Conservation (phyloP, 805 yeast species). For the Ogataea pignaliae region DNA sequence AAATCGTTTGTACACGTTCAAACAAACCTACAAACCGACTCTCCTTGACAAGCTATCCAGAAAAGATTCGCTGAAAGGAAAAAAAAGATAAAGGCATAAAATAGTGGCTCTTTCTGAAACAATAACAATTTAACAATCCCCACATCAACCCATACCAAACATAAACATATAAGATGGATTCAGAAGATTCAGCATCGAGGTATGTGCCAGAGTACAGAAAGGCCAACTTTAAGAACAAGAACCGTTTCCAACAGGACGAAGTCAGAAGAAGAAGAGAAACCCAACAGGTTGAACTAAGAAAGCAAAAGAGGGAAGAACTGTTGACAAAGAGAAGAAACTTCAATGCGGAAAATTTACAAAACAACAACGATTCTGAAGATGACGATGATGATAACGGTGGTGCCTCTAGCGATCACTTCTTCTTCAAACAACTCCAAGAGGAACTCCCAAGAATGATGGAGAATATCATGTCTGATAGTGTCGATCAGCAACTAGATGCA, state of each 20-base stretch:
- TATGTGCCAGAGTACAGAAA: conserved; percentile 97
- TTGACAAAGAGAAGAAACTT: conserved; percentile 90
- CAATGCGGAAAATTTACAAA: conserved; percentile 34
- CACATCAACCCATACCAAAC: no score
- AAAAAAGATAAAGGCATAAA: no score
- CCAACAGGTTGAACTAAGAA: conserved; percentile 93
- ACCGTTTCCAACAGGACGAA: conserved; percentile 91
- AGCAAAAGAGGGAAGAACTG: conserved; percentile 94
- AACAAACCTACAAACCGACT: no score
- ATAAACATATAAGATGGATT: conserved; percentile 47
- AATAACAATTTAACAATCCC: no score
- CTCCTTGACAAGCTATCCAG: no score
- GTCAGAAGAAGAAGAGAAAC: conserved; percentile 96
- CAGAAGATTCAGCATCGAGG: conserved; percentile 64
- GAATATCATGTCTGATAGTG: conserved; percentile 67
- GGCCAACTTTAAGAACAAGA: conserved; percentile 91
- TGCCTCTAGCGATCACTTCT: conserved; percentile 25
- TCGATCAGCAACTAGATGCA: conserved; percentile 79
- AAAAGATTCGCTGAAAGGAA: no score
- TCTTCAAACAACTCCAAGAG: conserved; percentile 46
- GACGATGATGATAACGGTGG: conserved; percentile 37
- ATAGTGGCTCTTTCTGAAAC: no score
- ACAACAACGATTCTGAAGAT: conserved; percentile 49
- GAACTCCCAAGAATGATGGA: conserved; percentile 86
- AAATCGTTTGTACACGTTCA: no score